Conservation (phyloP, 2,329 filamentous ascomycete species). For the Colletotrichum sp. region DNA sequence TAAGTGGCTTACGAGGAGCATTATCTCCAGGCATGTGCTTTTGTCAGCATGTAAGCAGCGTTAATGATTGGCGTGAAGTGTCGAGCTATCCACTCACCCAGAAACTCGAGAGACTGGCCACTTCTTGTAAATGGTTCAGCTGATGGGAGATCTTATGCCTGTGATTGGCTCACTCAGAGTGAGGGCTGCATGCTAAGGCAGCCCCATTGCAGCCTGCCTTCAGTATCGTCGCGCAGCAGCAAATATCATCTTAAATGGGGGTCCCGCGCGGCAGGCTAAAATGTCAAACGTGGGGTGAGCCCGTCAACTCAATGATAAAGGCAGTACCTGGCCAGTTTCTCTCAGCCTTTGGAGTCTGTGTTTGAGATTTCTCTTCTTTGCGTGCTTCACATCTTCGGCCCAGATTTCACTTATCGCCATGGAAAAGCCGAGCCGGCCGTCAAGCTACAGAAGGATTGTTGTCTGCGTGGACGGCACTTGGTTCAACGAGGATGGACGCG, state of each 20-base stretch:
- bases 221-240: neutral
- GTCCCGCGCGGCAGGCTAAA: neutral
- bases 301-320: neutral
- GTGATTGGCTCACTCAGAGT: neutral
- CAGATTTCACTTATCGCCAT: neutral
- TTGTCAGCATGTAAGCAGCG: neutral
- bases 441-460: neutral
- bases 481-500: slow-evolving; percentile 11
- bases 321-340: neutral
- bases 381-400: neutral
- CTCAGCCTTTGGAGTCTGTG: neutral
- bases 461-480: slow-evolving; percentile 18
- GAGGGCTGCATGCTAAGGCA: neutral
- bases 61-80: neutral
- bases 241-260: neutral
- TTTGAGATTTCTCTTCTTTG: neutral
- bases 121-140: neutral
- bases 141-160: neutral
- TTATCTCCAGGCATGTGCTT: neutral
- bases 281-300: neutral
- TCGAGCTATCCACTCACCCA: neutral
- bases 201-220: neutral
- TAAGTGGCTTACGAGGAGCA: neutral
- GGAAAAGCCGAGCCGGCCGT: neutral
- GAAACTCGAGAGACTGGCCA: neutral